Conservation (phyloP, 2,329 filamentous ascomycete species). For the Arthroderma sp. region DNA sequence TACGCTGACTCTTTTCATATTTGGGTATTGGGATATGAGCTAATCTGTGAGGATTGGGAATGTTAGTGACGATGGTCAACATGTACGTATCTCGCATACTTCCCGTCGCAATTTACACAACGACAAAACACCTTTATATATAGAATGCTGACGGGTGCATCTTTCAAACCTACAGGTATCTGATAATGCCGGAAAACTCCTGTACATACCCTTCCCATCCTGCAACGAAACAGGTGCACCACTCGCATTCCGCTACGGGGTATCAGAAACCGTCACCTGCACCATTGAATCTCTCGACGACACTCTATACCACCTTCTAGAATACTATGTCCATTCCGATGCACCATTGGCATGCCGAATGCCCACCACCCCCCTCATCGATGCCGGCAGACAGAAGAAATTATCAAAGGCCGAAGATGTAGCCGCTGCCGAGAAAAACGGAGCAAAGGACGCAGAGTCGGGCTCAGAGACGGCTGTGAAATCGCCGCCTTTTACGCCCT, state of each 20-base stretch:
- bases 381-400: slow-evolving; percentile 22
- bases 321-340: slow-evolving; percentile 97
- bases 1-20: background rate
- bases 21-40: background rate
- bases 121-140: background rate
- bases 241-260: slow-evolving; percentile 75
- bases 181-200: slow-evolving; percentile 63
- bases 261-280: slow-evolving; percentile 47
- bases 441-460: background rate
- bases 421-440: slow-evolving; percentile 5
- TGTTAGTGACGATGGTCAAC: slow-evolving; percentile 69
- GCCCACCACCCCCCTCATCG: slow-evolving; percentile 44
- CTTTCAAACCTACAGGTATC: slow-evolving; percentile 4
- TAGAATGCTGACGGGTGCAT: background rate
- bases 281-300: slow-evolving; percentile 41
- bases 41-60: slow-evolving; percentile 5
- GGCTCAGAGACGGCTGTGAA: slow-evolving; percentile 13
- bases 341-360: slow-evolving; percentile 85
- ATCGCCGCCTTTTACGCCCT: slow-evolving; percentile 54
- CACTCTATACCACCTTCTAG: slow-evolving; percentile 40
- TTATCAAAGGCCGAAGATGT: background rate
- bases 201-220: slow-evolving; percentile 81
- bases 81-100: slow-evolving; percentile 33
- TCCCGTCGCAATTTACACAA: background rate
- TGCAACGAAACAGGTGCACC: slow-evolving; percentile 80